phyloP scores from a whole-genome alignment of 2,329 filamentous ascomycete genomes.

The Paracamarosporium sp. region DNA sequence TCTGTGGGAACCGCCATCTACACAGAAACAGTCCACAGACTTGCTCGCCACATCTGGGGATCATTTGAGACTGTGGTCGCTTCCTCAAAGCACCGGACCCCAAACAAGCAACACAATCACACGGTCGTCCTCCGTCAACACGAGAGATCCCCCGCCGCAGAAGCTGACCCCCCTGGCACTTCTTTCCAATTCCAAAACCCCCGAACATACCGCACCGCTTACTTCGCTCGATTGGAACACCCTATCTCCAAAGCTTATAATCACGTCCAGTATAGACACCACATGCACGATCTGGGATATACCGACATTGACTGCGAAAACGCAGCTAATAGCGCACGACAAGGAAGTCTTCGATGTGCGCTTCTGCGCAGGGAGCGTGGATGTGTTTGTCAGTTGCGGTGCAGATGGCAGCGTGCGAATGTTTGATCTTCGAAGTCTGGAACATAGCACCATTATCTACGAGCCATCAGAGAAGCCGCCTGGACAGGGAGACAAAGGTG shows the following conservation, averaged over 20 bases:
- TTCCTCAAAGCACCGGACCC: slow-evolving; percentile 63
- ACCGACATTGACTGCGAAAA: slow-evolving; percentile 95
- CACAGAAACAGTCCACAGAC: slow-evolving; percentile 94
- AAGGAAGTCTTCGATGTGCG: slow-evolving; percentile 99
- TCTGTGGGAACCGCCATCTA: slow-evolving; percentile 93
- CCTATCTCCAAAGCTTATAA: slow-evolving; percentile 94
- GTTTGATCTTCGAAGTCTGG: slow-evolving; percentile 95
- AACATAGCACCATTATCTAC: slow-evolving; percentile 99
- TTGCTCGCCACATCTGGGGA: slow-evolving; percentile 94
- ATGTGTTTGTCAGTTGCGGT: slow-evolving; percentile 97
- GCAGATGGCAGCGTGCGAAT: slow-evolving; percentile 97
- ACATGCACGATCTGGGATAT: slow-evolving; percentile 99
- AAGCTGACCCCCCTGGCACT: slow-evolving; percentile 93
- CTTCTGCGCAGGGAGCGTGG: slow-evolving; percentile 97
- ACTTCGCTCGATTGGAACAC: slow-evolving; percentile 99
- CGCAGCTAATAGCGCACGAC: slow-evolving; percentile 96
- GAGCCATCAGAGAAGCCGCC: slow-evolving; percentile 87
- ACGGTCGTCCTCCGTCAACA: slow-evolving; percentile 67
- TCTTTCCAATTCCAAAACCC: slow-evolving; percentile 96
- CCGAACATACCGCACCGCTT: slow-evolving; percentile 94
- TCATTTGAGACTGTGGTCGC: slow-evolving; percentile 90
- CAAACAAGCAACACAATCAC: slow-evolving; percentile 75
- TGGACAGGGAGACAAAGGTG: slow-evolving; percentile 55
- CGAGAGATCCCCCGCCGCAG: slow-evolving; percentile 65
- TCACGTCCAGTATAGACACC: slow-evolving; percentile 98